Evolutionary conservation across 805 yeast genomes (phyloP).

Genomic region (Komagataella ulmi): DNA sequence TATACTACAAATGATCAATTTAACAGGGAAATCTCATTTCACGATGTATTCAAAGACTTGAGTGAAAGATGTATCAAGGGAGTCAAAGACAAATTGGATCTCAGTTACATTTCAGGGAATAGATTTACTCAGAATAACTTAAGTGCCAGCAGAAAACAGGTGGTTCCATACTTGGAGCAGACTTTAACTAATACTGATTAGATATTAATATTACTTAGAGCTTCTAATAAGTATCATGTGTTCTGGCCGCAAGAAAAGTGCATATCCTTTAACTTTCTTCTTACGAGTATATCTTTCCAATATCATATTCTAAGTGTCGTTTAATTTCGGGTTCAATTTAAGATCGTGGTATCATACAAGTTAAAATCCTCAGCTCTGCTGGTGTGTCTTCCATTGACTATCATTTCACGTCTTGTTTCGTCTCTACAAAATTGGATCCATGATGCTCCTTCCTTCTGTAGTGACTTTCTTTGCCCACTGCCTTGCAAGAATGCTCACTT

Average conservation of each 20-base stretch:
- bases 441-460: conserved; percentile 28
- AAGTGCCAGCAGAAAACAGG: conserved; percentile 71
- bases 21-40: conserved; percentile 29
- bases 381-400: neutral
- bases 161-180: conserved; percentile 46
- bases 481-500: conserved; percentile 67
- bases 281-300: neutral
- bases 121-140: conserved; percentile 23
- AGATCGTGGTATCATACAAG: neutral
- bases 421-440: conserved; percentile 18
- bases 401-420: neutral
- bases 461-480: conserved; percentile 66
- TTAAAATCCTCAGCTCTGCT: neutral
- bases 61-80: conserved; percentile 6
- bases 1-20: conserved; percentile 19
- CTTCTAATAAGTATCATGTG: neutral
- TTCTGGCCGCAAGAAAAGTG: neutral
- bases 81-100: conserved; percentile 13
- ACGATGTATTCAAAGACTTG: conserved; percentile 5
- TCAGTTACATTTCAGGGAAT: conserved; percentile 7
- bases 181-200: neutral
- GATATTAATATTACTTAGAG: neutral
- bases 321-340: neutral
- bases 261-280: neutral
- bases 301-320: neutral